phyloP scores from a whole-genome alignment of 176 grass and related monocot genomes.

The Oryza meridionalis region DNA sequence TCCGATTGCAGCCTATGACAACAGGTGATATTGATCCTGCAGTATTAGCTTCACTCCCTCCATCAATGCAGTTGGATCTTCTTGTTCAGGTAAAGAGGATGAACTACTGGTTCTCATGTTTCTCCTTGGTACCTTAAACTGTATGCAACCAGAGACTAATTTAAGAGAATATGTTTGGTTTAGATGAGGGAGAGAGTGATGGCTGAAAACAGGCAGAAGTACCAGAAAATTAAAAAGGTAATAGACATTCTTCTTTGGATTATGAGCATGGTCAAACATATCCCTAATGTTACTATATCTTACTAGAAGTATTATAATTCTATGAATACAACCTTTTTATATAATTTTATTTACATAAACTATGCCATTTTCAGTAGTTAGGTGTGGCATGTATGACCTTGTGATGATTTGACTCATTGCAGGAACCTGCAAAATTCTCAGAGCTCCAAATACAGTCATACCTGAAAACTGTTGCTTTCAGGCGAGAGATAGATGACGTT shows the following conservation, averaged over 20 bases:
- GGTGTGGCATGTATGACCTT: neutral
- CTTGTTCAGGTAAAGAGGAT: conserved; percentile 77
- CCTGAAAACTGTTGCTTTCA: conserved; percentile 97
- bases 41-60: conserved; percentile 93
- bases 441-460: conserved; percentile 98
- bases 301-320: neutral
- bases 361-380: neutral
- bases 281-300: conserved; percentile 1
- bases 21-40: conserved; percentile 80
- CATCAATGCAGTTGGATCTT: conserved; percentile 98
- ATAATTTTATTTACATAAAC: neutral
- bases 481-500: conserved; percentile 89
- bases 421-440: conserved; percentile 96
- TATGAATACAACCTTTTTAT: neutral
- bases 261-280: conserved; percentile 32
- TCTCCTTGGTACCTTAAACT: conserved; percentile 26
- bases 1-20: conserved; percentile 66
- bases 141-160: conserved; percentile 18
- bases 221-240: conserved; percentile 97
- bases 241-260: conserved; percentile 29
- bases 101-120: conserved; percentile 21
- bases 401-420: conserved; percentile 34
- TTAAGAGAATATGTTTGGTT: conserved; percentile 29
- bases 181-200: conserved; percentile 98
- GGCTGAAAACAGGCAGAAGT: conserved; percentile 99